A percentile compares a stretch with the other conserved stretches of the same genome.
Evolutionary conservation across 2,329 filamentous ascomycete genomes (phyloP).

Genomic region (Exophiala lecanii-corni): DNA sequence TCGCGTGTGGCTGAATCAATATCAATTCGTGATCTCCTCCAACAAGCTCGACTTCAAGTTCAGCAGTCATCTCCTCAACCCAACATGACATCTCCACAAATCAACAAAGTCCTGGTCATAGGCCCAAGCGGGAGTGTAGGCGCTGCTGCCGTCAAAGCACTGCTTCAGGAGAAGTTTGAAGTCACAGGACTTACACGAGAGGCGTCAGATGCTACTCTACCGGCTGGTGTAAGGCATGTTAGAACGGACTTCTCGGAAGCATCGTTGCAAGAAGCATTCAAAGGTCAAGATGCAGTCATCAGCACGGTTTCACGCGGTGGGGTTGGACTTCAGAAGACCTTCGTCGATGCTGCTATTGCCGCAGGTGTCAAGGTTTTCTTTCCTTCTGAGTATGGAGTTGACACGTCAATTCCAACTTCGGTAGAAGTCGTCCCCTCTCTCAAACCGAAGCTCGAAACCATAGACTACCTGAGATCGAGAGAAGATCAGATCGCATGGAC

Average conservation of each 20-base stretch:
- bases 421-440: constrained; percentile 28
- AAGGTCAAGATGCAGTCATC: constrained; percentile 28
- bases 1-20: too few relatives aligned
- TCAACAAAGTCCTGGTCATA: constrained; percentile 6
- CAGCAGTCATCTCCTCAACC: too few relatives aligned
- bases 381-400: constrained; percentile 32
- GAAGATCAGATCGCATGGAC: constrained; percentile 55
- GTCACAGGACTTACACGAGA: constrained; percentile 27
- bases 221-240: constrained; percentile 19
- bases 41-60: too few relatives aligned
- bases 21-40: too few relatives aligned
- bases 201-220: constrained; percentile 22
- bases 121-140: constrained; percentile 3
- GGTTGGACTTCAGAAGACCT: constrained; percentile 26
- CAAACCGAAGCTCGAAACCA: constrained; percentile 26
- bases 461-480: constrained; percentile 51
- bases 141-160: neutral
- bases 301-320: constrained; percentile 12
- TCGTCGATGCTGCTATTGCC: constrained; percentile 31
- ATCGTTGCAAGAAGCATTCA: constrained; percentile 24
- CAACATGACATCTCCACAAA: neutral
- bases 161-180: constrained; percentile 15
- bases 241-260: constrained; percentile 27
- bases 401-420: constrained; percentile 27
- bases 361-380: constrained; percentile 33